A percentile compares a stretch with the other conserved stretches of the same genome.
Evolutionary conservation across 2,329 filamentous ascomycete species (phyloP).

Genomic region (Ophiostoma tasmaniense): DNA sequence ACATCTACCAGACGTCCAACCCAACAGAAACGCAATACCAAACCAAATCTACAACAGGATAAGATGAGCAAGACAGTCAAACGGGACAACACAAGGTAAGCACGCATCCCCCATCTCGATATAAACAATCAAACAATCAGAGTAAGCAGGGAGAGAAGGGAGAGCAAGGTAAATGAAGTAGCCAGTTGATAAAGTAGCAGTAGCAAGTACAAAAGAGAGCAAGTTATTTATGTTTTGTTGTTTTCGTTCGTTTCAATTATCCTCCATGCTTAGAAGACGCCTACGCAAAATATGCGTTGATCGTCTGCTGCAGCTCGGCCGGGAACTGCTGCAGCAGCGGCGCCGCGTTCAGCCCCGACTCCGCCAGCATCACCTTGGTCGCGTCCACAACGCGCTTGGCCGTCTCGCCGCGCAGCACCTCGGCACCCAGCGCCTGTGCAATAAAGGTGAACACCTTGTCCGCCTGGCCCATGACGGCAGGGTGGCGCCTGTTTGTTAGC

Average conservation of each 20-base stretch:
- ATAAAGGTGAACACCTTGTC: slow-evolving; percentile 78
- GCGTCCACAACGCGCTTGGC: slow-evolving; percentile 67
- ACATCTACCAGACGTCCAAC: background rate
- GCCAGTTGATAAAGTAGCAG: background rate
- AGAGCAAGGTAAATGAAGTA: background rate
- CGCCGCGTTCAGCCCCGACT: slow-evolving; percentile 65
- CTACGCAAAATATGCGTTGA: slow-evolving; percentile 61
- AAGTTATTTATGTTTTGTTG: background rate
- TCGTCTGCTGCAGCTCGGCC: slow-evolving; percentile 70
- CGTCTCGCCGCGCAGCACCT: slow-evolving; percentile 79
- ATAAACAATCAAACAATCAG: background rate
- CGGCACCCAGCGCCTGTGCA: slow-evolving; percentile 79
- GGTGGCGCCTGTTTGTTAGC: slow-evolving; percentile 60
- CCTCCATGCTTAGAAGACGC: background rate
- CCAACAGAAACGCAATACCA: background rate
- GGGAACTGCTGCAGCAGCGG: slow-evolving; percentile 67
- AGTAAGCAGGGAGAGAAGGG: background rate
- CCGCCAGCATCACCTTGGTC: slow-evolving; percentile 67
- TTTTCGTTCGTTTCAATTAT: background rate
- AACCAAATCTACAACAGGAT: background rate
- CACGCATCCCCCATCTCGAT: no score
- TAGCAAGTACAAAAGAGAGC: background rate
- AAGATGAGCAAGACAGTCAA: background rate
- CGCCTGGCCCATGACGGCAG: slow-evolving; percentile 66
- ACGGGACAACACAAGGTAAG: background rate